Base-by-base conservation (phyloP, 2,329 filamentous ascomycete species). In the Trichoderma sp. region DNA sequence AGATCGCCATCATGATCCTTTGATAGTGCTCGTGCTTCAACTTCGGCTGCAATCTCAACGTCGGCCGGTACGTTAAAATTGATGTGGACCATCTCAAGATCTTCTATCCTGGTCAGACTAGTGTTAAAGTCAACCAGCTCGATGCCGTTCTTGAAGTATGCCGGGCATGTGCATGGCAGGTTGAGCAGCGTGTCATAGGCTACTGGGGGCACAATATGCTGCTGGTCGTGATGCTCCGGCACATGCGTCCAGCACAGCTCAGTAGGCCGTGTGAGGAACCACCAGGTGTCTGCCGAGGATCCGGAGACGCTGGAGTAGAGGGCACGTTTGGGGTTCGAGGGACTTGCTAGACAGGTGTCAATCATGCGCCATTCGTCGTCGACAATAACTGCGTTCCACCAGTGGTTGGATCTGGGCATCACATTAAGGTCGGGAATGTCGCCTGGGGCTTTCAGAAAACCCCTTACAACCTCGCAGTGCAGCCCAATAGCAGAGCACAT, bases 231-330 rank as follows among this genome's bases (percentile, higher is more conserved):
- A 71, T 94, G 89, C 70, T 97, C 89, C 6, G 96, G 95, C 26
- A 99, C 91, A 81, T 99, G 96, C 1, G 96, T 98, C 87, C 95
- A 99, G 85, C 95, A 98, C 9, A 95, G 89, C 81, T 99, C 94
- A 60, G 91, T 88, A 6, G 97, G 97, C 9, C 93, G 89, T 1
- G 93, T 85, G n/a, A 99, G 88, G 83, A 99, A 99, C 87, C 95
- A 99, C 91, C 94, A 98, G 36, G 86, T 86, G 76, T 99, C 96
- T 0, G 96, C 94, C 1, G 88, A 85, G 57, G 91, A 88, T 72
- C 86, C 89, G 72, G 88, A 88, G 30, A 88, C 87, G 76, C 88
- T 93, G 15, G 94, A 97, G 82, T 97, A 98, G 36, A 90, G 85
- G 18, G 85, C 86, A 62, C 97, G 89, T 71, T 89, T 90, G 11